phyloP scores from a whole-genome alignment of 2,329 filamentous ascomycete species.

The Pseudogymnoascus sp. region DNA sequence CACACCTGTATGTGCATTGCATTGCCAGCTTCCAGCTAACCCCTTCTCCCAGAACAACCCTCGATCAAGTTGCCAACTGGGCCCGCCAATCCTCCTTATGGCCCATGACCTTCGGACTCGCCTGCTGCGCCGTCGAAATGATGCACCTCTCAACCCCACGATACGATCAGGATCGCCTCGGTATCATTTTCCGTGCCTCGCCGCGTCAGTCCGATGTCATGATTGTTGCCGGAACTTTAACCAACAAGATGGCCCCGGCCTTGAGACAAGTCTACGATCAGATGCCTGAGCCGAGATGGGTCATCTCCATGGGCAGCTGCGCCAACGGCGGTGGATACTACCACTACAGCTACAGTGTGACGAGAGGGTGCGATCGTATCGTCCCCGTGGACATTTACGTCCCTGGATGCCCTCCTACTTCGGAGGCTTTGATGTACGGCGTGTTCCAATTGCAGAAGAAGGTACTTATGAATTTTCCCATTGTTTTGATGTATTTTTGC shows the following conservation, averaged over 20 bases:
- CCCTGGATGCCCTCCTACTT: slow-evolving; percentile 61
- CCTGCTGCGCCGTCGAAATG: slow-evolving; percentile 87
- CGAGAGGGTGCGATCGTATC: slow-evolving; percentile 67
- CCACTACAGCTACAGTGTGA: slow-evolving; percentile 76
- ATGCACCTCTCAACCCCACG: slow-evolving; percentile 84
- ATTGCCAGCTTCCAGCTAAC: slow-evolving; percentile 8
- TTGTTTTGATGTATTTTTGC: neutral
- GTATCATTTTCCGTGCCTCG: slow-evolving; percentile 85
- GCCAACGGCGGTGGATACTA: slow-evolving; percentile 83
- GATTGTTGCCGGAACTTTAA: slow-evolving; percentile 88
- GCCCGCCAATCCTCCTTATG: slow-evolving; percentile 75
- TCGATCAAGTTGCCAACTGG: slow-evolving; percentile 79
- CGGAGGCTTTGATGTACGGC: slow-evolving; percentile 54
- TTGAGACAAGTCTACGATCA: slow-evolving; percentile 89
- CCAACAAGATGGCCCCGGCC: slow-evolving; percentile 93
- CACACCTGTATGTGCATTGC: neutral
- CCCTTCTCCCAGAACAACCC: slow-evolving; percentile 51
- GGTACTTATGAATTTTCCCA: slow-evolving; percentile 28
- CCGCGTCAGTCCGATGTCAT: slow-evolving; percentile 85
- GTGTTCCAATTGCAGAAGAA: slow-evolving; percentile 73
- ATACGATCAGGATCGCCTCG: slow-evolving; percentile 81
- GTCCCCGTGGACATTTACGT: slow-evolving; percentile 76
- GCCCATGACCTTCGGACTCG: slow-evolving; percentile 83
- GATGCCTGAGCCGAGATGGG: slow-evolving; percentile 89
- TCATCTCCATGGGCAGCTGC: slow-evolving; percentile 75